These are phyloP conservation scores for Panicum hallii DNA, from an alignment of 202 grass and related monocot genomes.

Conservation along the genomic window DNA sequence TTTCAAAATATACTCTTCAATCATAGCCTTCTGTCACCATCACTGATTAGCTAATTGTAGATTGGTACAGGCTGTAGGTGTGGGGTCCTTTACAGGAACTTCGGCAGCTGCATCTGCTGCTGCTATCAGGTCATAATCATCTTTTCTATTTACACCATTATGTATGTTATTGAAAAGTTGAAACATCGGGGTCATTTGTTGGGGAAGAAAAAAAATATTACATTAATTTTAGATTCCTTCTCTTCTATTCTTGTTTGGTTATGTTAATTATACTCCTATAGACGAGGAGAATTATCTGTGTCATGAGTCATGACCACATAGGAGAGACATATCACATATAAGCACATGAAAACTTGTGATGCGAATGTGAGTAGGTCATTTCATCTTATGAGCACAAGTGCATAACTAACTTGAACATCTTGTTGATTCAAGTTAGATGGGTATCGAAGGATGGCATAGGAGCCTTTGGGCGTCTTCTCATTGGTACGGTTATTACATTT, in stretches of 20 bases:
- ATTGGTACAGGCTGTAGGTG: slow-evolving; percentile 89
- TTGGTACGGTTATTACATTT: slow-evolving; percentile 63
- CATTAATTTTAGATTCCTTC: background rate
- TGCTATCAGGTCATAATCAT: slow-evolving; percentile 76
- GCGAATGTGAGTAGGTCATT: background rate
- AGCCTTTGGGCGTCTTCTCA: slow-evolving; percentile 83
- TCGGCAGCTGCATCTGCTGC: slow-evolving; percentile 87
- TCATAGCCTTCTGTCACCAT: slow-evolving; percentile 32
- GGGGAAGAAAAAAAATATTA: slow-evolving; percentile 9
- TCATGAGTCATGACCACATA: slow-evolving; percentile 12
- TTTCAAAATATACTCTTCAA: slow-evolving; percentile 23
- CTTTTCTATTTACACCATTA: slow-evolving; percentile 20
- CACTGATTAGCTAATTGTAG: slow-evolving; percentile 48
- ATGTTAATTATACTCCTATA: background rate
- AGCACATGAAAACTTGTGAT: slow-evolving; percentile 16
- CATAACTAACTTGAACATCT: slow-evolving; percentile 11
- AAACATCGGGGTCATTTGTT: slow-evolving; percentile 20
- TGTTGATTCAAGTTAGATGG: slow-evolving; percentile 68
- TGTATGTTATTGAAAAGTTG: slow-evolving; percentile 20
- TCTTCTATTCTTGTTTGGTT: slow-evolving; percentile 23
- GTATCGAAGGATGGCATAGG: slow-evolving; percentile 97
- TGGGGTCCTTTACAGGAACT: slow-evolving; percentile 83
- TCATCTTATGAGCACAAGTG: slow-evolving; percentile 7
- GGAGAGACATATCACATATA: background rate
- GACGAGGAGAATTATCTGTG: background rate